phyloP scores from a whole-genome alignment of 176 grass and related monocot genomes.

The Carex myosuroides region DNA sequence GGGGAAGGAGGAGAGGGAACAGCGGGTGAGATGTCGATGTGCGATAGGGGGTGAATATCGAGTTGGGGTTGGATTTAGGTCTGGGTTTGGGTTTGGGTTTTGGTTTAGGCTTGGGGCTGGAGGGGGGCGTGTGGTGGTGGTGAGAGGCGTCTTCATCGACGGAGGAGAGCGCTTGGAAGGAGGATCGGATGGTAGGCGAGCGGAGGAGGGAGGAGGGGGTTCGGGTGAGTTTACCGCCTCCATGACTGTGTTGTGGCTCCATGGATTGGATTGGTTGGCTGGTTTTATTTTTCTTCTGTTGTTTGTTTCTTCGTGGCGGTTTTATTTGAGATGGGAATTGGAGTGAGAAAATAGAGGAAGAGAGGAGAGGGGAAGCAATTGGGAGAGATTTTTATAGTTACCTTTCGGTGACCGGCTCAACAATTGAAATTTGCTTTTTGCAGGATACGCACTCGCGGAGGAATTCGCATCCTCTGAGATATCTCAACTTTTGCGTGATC shows the following conservation, averaged over 20 bases:
- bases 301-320: background rate
- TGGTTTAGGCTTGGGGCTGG: constrained; percentile 28
- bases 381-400: constrained; percentile 31
- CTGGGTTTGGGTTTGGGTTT: constrained; percentile 12
- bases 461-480: no score
- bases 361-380: background rate
- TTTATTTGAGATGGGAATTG: constrained; percentile 23
- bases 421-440: background rate
- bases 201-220: constrained; percentile 79
- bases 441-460: no score
- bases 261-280: constrained; percentile 16
- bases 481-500: no score
- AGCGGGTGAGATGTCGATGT: constrained; percentile 20
- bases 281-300: constrained; percentile 15
- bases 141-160: constrained; percentile 46
- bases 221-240: constrained; percentile 51
- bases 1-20: constrained; percentile 34
- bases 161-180: constrained; percentile 43
- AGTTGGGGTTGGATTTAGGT: constrained; percentile 22
- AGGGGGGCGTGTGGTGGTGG: constrained; percentile 40
- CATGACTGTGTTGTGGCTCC: constrained; percentile 19
- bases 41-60: constrained; percentile 25
- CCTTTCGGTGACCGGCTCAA: constrained; percentile 22
- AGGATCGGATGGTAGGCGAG: constrained; percentile 69
- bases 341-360: constrained; percentile 1